These are phyloP conservation scores for Rhodotorula sp. DNA, from an alignment of 1,284 basidiomycete genomes.

Conservation along the genomic window DNA sequence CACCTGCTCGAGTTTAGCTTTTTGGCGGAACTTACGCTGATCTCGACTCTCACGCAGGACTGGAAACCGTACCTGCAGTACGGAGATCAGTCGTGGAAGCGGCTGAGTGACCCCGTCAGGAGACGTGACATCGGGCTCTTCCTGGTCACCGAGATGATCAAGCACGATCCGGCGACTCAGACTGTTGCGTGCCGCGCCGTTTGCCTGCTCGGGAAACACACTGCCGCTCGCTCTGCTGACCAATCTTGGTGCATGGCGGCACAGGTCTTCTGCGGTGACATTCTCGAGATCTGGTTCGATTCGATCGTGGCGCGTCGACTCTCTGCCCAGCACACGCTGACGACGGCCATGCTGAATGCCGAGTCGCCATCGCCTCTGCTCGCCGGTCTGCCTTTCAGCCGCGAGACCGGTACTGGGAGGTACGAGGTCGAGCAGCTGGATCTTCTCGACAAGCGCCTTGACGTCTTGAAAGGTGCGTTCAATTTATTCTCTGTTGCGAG, in stretches of 20 bases:
- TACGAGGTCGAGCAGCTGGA: constrained; percentile 22
- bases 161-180: constrained; percentile 65
- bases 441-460: constrained; percentile 23
- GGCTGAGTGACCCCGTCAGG: constrained; percentile 58
- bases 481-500: no score
- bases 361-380: constrained; percentile 16
- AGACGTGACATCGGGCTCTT: constrained; percentile 65
- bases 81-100: constrained; percentile 62
- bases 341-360: constrained; percentile 21
- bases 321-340: constrained; percentile 57
- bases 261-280: constrained; percentile 58
- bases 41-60: constrained; percentile 51
- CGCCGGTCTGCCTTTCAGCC: constrained; percentile 15
- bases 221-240: not conserved
- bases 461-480: constrained; percentile 29
- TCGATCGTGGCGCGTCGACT: constrained; percentile 58
- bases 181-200: constrained; percentile 54
- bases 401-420: not conserved
- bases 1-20: no score
- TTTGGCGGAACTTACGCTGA: constrained; percentile 33
- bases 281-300: constrained; percentile 61
- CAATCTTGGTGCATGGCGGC: no score
- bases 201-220: no score
- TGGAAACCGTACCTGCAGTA: constrained; percentile 65
- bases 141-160: constrained; percentile 65